These are phyloP conservation scores for Thelonectria rubi DNA, from an alignment of 2,329 filamentous ascomycete species.

Conservation along the genomic window DNA sequence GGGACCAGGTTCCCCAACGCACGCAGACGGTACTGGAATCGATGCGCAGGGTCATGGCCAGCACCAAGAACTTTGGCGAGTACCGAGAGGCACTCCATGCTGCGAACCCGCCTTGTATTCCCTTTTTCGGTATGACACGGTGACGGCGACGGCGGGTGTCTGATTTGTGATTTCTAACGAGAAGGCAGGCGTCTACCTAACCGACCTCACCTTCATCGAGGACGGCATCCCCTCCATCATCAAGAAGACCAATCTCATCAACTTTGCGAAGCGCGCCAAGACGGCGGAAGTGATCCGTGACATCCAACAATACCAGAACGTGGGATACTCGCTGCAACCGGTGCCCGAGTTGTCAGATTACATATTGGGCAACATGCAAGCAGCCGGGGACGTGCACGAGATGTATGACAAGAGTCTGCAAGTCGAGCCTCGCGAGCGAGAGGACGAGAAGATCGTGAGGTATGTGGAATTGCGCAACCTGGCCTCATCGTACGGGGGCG, in stretches of 20 bases:
- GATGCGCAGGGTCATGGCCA: constrained; percentile 95
- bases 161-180: not conserved
- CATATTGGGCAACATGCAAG: constrained; percentile 95
- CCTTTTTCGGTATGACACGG: constrained; percentile 83
- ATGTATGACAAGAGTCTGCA: constrained; percentile 98
- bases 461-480: constrained; percentile 59
- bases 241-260: constrained; percentile 96
- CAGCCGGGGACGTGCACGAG: constrained; percentile 94
- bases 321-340: constrained; percentile 90
- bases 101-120: constrained; percentile 95
- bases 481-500: constrained; percentile 35
- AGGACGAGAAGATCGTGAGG: constrained; percentile 99
- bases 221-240: constrained; percentile 96
- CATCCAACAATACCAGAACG: constrained; percentile 98
- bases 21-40: constrained; percentile 83
- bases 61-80: constrained; percentile 97
- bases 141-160: not conserved
- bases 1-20: constrained; percentile 90
- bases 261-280: constrained; percentile 98
- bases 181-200: constrained; percentile 84
- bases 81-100: constrained; percentile 93
- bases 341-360: constrained; percentile 96
- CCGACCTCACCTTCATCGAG: constrained; percentile 97
- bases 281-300: constrained; percentile 98
- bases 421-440: constrained; percentile 92